Percentiles rank a stretch among this genome's conserved stretches.
Evolutionary conservation across 495 filamentous ascomycete species (phyloP).

Genomic region (Extremus antarcticus): DNA sequence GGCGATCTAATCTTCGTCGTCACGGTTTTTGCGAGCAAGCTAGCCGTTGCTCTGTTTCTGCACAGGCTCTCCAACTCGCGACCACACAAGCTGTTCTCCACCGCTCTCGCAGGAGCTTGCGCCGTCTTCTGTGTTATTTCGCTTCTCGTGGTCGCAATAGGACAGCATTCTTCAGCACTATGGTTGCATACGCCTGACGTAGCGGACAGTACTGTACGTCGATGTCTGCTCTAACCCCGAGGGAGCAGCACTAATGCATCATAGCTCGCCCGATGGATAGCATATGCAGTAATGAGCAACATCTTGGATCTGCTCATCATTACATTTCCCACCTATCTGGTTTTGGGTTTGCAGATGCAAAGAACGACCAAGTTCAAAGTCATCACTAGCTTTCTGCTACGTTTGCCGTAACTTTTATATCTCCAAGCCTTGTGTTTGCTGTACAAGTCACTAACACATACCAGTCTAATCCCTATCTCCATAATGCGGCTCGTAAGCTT

Average conservation of each 20-base stretch:
- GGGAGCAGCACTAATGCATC: too few species aligned
- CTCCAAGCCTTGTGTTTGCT: not conserved
- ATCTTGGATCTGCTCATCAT: not conserved
- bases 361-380: not conserved
- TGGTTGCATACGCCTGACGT: not conserved
- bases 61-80: not conserved
- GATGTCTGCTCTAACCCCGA: too few species aligned
- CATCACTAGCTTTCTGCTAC: not conserved
- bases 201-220: not conserved
- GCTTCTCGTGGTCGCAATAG: not conserved
- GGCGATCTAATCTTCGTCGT: not conserved
- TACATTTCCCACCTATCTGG: not conserved
- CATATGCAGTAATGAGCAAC: not conserved
- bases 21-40: not conserved
- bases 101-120: not conserved
- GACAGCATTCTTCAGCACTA: not conserved
- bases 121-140: not conserved
- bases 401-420: not conserved
- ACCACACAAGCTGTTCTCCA: not conserved
- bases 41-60: not conserved
- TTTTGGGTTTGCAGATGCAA: constrained; percentile 6
- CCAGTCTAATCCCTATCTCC: not conserved
- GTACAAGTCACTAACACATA: not conserved
- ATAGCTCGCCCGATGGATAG: not conserved
- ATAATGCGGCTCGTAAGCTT: not conserved